Conservation (phyloP, 176 grass and related monocot genomes). For the Zoysia japonica region DNA sequence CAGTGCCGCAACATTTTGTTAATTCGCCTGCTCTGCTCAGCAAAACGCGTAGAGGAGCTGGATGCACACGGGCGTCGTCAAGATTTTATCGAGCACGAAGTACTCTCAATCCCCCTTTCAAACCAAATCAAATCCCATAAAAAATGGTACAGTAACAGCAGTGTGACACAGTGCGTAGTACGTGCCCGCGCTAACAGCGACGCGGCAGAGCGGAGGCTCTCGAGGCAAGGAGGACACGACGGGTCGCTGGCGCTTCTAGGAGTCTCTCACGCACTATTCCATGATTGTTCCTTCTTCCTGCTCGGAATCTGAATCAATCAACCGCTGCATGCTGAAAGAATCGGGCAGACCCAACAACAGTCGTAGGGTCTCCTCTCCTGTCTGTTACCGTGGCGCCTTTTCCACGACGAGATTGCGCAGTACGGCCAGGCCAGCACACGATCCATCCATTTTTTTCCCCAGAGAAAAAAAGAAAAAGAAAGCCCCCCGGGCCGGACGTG, state of each 20-base stretch:
- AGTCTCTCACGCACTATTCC: slow-evolving; percentile 23
- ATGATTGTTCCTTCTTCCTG: slow-evolving; percentile 29
- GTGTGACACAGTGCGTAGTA: neutral
- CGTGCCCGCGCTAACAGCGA: neutral
- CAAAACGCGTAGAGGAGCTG: neutral
- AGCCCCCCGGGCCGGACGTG: neutral
- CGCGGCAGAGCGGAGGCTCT: neutral
- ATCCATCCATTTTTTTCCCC: neutral
- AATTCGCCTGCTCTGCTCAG: neutral
- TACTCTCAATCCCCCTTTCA: neutral
- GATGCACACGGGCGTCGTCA: neutral
- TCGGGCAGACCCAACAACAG: slow-evolving; percentile 17
- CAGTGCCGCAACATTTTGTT: neutral
- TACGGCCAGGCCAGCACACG: neutral
- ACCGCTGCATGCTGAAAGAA: neutral
- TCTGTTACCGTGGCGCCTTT: slow-evolving; percentile 28
- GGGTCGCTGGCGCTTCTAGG: neutral
- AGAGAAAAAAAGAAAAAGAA: neutral
- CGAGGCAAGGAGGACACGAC: neutral
- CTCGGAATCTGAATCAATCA: neutral
- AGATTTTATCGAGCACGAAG: neutral
- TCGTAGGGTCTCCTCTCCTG: slow-evolving; percentile 11
- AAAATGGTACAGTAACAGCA: neutral
- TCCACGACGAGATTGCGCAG: slow-evolving; percentile 18
- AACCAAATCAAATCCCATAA: neutral